Base-by-base conservation (phyloP, 2,329 filamentous ascomycete genomes). In the Alternaria burnsii region DNA sequence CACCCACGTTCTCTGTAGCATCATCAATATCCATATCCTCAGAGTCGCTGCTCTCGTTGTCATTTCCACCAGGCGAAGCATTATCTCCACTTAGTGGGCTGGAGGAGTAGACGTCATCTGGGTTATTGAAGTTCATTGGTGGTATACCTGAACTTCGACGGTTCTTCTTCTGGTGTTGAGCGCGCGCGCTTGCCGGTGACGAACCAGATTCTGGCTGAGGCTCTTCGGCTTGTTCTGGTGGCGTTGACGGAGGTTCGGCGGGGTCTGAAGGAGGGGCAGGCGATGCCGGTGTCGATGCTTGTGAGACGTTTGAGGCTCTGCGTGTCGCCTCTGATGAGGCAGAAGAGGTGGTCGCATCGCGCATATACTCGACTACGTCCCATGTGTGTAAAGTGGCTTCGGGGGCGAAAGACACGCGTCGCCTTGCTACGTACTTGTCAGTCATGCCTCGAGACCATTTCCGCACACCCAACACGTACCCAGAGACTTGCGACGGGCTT, bases 331-430 rank as follows among this genome's bases (percentile, higher is more conserved):
- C 91, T 1, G 89, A 91, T 0, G 91, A 91, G 8, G 86, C 83
- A 16, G 88, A 85, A 7, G 88, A 90, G 11, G 88, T 91, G 1
- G 93, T 96, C 20, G 92, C 92, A 75, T 97, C 94, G 73, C 94
- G 93, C 75, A 89, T 86, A 64, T 94, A 91, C 73, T 98, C 94
- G 44, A 97, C 88, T 57, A 95, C 94, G 74, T 98, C 94, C 85
- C 97, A 98, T 0, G 95, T 99, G 76, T 99, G 95, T 36, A 99
- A 85, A 4, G 95, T 99, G 12, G 95, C 95, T 80, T 99, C 95
- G 1, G 95, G 95, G 5, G 95, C 95, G 79, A 99, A 99, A 0
- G 94, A 98, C 34, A 99, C 95, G 74, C 95, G 89, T 72, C 95
- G 89, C 76, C 95, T 97, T 48, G 94, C 87, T 86, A 61, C 41